A percentile compares a stretch with the other conserved stretches of the same genome.
Evolutionary conservation across 768 basidiomycete species (phyloP).

Genomic region (Serendipita vermifera): DNA sequence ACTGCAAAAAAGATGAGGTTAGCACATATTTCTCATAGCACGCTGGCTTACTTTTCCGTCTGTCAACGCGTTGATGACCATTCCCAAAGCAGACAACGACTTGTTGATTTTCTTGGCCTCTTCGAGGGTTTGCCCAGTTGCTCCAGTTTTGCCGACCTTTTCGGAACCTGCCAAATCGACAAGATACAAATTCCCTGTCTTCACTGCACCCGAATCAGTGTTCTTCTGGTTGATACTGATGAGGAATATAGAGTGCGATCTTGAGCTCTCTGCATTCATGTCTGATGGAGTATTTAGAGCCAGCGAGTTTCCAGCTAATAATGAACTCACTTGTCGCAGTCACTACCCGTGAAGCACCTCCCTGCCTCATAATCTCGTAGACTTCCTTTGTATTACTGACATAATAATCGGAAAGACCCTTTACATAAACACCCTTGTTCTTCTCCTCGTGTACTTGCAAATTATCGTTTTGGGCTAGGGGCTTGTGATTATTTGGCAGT

Average conservation of each 20-base stretch:
- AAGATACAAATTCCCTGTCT: slow-evolving; percentile 92
- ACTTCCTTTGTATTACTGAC: slow-evolving; percentile 92
- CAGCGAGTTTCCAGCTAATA: neutral
- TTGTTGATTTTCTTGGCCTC: slow-evolving; percentile 99
- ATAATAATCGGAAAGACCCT: slow-evolving; percentile 94
- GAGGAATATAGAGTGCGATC: slow-evolving; percentile 97
- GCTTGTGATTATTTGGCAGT: neutral
- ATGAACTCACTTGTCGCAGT: slow-evolving; percentile 74
- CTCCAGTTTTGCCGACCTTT: slow-evolving; percentile 98
- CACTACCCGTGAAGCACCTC: slow-evolving; percentile 79
- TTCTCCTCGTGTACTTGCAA: slow-evolving; percentile 98
- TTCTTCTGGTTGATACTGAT: slow-evolving; percentile 96
- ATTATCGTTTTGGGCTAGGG: slow-evolving; percentile 87
- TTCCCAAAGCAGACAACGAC: slow-evolving; percentile 89
- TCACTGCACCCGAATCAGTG: slow-evolving; percentile 88
- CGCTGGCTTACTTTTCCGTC: slow-evolving; percentile 65
- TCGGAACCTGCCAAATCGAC: slow-evolving; percentile 98
- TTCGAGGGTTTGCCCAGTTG: slow-evolving; percentile 95
- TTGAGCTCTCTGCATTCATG: slow-evolving; percentile 99
- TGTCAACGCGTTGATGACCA: slow-evolving; percentile 98
- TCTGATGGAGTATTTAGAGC: slow-evolving; percentile 36
- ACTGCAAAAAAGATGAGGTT: slow-evolving; percentile 33
- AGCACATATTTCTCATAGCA: slow-evolving; percentile 7
- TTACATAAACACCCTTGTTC: slow-evolving; percentile 92
- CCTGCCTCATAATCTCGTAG: slow-evolving; percentile 98